These are phyloP conservation scores for Ogataea paradorogensis DNA, from an alignment of 805 yeast genomes.

Conservation along the genomic window DNA sequence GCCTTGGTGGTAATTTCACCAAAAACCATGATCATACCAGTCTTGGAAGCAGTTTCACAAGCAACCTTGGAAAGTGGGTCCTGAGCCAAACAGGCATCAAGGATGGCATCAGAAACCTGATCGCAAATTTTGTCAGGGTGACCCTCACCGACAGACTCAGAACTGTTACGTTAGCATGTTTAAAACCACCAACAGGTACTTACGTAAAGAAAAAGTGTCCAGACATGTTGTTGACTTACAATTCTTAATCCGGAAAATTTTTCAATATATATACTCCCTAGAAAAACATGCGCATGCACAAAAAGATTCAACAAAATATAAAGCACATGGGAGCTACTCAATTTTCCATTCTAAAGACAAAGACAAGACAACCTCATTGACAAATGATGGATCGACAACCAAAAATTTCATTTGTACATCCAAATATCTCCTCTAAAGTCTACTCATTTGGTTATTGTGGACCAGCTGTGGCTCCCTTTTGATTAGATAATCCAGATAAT, in stretches of 20 bases:
- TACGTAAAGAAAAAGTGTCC: slow-evolving; percentile 35
- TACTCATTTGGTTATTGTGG: no score
- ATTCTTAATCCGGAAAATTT: slow-evolving; percentile 11
- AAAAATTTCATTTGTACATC: not conserved
- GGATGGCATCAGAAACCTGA: slow-evolving; percentile 97
- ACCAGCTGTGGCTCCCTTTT: slow-evolving; percentile 3
- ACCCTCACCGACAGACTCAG: slow-evolving; percentile 92
- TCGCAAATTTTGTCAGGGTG: slow-evolving; percentile 97
- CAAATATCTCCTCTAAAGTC: no score
- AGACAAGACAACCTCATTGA: not conserved
- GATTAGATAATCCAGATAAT: slow-evolving; percentile 6
- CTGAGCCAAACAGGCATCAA: slow-evolving; percentile 92
- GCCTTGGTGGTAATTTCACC: slow-evolving; percentile 99
- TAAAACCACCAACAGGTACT: slow-evolving; percentile 6
- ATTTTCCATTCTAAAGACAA: not conserved
- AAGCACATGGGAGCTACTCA: slow-evolving; percentile 8
- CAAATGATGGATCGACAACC: not conserved
- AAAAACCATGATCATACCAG: slow-evolving; percentile 99
- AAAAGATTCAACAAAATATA: slow-evolving; percentile 12
- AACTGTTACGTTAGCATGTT: slow-evolving; percentile 40
- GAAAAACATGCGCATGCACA: slow-evolving; percentile 11
- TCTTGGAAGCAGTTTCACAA: slow-evolving; percentile 98
- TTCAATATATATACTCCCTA: slow-evolving; percentile 11
- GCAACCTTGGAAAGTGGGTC: slow-evolving; percentile 99
- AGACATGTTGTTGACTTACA: slow-evolving; percentile 13